These are phyloP conservation scores for Panicum miliaceum DNA, from an alignment of 176 grass and related monocot genomes.

Conservation along the genomic window DNA sequence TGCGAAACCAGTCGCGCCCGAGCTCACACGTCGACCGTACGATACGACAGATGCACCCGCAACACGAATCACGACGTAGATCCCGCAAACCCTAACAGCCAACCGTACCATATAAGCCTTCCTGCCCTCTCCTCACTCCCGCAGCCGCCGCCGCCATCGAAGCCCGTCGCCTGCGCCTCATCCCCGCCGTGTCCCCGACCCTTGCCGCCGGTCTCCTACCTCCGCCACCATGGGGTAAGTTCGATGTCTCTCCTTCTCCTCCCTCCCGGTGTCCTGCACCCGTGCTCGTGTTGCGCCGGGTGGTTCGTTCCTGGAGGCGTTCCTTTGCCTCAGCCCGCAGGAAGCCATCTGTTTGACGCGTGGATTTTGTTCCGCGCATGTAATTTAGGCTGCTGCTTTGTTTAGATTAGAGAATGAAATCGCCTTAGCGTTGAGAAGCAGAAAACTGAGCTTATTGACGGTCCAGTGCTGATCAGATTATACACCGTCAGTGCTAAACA, in stretches of 20 bases:
- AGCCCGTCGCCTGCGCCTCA: neutral
- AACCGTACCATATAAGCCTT: slow-evolving; percentile 24
- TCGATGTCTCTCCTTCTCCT: neutral
- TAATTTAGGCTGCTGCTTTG: neutral
- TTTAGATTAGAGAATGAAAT: neutral
- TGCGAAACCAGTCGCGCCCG: neutral
- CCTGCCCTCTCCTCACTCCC: neutral
- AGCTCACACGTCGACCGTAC: neutral
- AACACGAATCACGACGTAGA: slow-evolving; percentile 26
- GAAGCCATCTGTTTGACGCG: neutral
- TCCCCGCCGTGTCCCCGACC: neutral
- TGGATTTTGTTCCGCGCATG: neutral
- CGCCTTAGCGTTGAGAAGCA: neutral
- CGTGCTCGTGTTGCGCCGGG: neutral
- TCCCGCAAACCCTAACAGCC: slow-evolving; percentile 36
- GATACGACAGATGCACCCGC: neutral
- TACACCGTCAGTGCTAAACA: slow-evolving; percentile 56
- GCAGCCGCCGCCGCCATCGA: slow-evolving; percentile 21
- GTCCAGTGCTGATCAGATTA: slow-evolving; percentile 57
- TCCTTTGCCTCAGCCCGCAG: neutral
- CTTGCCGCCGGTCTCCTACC: slow-evolving; percentile 3
- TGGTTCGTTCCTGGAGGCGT: neutral
- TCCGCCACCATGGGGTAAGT: slow-evolving; percentile 57
- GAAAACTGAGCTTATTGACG: slow-evolving; percentile 48
- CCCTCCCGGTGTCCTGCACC: neutral